Evolutionary conservation across 169 alveolate species (phyloP).

Genomic region (Cyclospora cayetanensis): DNA sequence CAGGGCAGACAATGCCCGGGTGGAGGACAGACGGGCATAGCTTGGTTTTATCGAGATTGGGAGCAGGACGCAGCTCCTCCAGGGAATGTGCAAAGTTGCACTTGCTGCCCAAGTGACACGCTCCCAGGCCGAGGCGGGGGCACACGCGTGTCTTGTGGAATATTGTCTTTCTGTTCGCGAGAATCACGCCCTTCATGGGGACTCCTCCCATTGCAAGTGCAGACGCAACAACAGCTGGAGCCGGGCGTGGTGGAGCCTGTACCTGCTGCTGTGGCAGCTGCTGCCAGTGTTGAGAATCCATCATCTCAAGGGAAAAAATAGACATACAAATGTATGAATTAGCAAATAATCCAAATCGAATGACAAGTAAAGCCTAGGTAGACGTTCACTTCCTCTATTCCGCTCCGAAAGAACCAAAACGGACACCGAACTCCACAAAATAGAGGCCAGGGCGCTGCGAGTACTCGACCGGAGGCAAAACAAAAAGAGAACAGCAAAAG

Average conservation of each 20-base stretch:
- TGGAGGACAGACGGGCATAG: slow-evolving; percentile 46
- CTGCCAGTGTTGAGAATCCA: slow-evolving; percentile 39
- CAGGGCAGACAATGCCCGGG: slow-evolving; percentile 36
- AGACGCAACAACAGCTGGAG: neutral
- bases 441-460: neutral
- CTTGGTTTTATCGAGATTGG: slow-evolving; percentile 55
- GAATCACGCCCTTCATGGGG: slow-evolving; percentile 63
- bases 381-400: neutral
- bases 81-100: slow-evolving; percentile 62
- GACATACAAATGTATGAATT: neutral
- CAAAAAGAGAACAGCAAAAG: neutral
- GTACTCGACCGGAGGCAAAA: neutral
- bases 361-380: slow-evolving; percentile 5
- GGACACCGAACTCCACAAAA: slow-evolving; percentile 17
- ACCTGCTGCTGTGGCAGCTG: no score
- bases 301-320: neutral
- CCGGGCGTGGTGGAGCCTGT: neutral
- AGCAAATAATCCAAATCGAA: neutral
- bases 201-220: slow-evolving; percentile 9
- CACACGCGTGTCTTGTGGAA: slow-evolving; percentile 67
- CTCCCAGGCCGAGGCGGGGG: slow-evolving; percentile 36
- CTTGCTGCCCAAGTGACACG: slow-evolving; percentile 11
- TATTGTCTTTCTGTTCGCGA: slow-evolving; percentile 51
- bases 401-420: slow-evolving; percentile 34
- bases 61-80: slow-evolving; percentile 55